Evolutionary conservation across 2,329 filamentous ascomycete genomes (phyloP), one percentile per base, ranked within the genome.

Genomic region (Hypocreales sp.): DNA sequence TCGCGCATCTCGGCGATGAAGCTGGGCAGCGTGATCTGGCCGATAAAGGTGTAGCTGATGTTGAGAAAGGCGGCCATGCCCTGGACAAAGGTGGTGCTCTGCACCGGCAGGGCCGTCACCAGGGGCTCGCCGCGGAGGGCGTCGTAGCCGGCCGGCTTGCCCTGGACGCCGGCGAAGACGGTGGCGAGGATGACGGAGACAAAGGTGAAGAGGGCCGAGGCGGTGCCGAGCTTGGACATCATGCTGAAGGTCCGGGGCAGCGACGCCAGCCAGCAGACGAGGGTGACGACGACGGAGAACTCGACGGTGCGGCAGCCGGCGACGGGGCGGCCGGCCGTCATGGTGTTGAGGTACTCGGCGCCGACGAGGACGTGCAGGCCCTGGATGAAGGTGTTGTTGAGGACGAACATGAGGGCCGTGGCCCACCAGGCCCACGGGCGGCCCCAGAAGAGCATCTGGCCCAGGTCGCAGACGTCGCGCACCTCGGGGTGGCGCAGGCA

Each of bases 31-130:
- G 86, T 93, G 42, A 93, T 92, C 48, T 94, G 86, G 0, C 86
- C 86, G 39, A 94, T 93, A 47, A 94, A 93, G 1, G 86, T 93
- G 50, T 93, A 94, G 54, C 76, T 82, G 46, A 94, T 94, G 54
- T 94, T 94, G 49, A 94, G 65, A 53, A 93, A 93, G 0, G 86
- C 86, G 28, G 74, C 83, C 64, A 92, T 76, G 14, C 76, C 84
- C 3, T 66, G 60, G 4, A 92, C 80, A 40, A 92, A 93, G 0
- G 78, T 79, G 0, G 82, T 92, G 12, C 75, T 70, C 3, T 61
- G 51, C 3, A 72, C 53, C 0, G 84, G 79, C 13, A 86, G 47
- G 0, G 72, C 72, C 0, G 73, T 71, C 5, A 90, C 75, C 7
- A 68, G 62, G 0, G 79, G 76, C 5, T 72, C 63, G 1, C 81